Base-by-base conservation (phyloP, 352 stramenopile species). In the Globisporangium ultimum region DNA sequence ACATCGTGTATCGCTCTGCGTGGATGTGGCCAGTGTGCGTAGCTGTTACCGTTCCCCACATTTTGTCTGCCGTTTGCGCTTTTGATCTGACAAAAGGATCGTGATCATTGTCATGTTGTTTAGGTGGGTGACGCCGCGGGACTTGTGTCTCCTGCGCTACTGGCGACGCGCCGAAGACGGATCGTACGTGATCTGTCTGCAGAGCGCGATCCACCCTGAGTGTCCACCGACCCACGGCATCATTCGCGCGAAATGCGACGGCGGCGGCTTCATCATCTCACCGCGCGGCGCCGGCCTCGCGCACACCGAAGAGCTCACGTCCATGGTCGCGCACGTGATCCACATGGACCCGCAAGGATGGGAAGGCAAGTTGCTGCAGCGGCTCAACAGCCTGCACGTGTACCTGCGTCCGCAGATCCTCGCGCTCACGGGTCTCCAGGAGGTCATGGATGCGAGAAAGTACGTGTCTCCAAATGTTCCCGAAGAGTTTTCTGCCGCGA, bases 1-100 rank as follows among this genome's bases (percentile, higher is more conserved):
- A 90, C 60, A 64, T 90, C 55, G 72, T 89, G n/a, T 90, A 88
- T 50, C 58, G 69, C 22, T 80, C 82, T 1, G 77, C 87, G n/a
- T 91, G 82, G 82, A 78, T 90, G 45, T 91, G 82, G 82, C 82
- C 82, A 18, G 50, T 89, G 77, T 91, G 74, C 53, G 77, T 74
- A 22, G 24, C 43, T 8, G 8, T 48, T 32, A n/a, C n/a, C n/a
- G n/a, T n/a, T 28, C 2, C 24, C 5, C 24, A 28, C 24, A 28
- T 28, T 2, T 28, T 28, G 24, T 28, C 24, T 28, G 24, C 24
- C 24, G 24, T 28, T 28, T 28, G 24, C 24, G 24, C 24, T 2
- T 28, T 28, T 28, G 24, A 28, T 6, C 28, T 36, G 28, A 36
- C 28, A 5, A 10, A 36, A 36, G 7, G 28, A 32, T 36, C 42